Conservation (phyloP, 2,329 filamentous ascomycete genomes). For the Xylariaceae sp. region DNA sequence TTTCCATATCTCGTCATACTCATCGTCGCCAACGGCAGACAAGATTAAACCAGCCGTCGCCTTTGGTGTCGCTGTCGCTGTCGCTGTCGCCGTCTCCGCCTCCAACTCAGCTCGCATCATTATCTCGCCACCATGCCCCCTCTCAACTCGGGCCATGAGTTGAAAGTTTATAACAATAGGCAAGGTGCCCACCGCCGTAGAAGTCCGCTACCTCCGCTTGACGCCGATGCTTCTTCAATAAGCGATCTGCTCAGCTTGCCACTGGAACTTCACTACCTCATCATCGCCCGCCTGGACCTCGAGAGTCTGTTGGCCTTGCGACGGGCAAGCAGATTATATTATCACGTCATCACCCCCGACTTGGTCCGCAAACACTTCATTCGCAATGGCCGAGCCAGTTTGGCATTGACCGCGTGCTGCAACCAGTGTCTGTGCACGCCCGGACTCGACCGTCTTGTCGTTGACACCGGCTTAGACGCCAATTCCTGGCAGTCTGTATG, state of each 20-base stretch:
- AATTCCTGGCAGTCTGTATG: slow-evolving; percentile 40
- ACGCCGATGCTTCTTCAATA: not conserved
- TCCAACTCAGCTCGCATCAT: not conserved
- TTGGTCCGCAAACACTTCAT: slow-evolving; percentile 36
- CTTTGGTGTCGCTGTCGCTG: not conserved
- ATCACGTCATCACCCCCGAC: slow-evolving; percentile 38
- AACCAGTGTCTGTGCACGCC: slow-evolving; percentile 38
- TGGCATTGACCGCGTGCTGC: slow-evolving; percentile 35
- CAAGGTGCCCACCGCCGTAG: slow-evolving; percentile 8
- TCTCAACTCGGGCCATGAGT: too few species aligned
- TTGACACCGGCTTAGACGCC: slow-evolving; percentile 31
- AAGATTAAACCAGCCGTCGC: not conserved
- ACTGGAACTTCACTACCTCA: slow-evolving; percentile 39
- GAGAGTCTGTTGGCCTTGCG: slow-evolving; percentile 35
- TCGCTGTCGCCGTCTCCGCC: not conserved
- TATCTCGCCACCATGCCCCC: slow-evolving; percentile 30
- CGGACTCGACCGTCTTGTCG: slow-evolving; percentile 37
- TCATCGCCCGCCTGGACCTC: slow-evolving; percentile 38
- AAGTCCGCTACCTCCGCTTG: slow-evolving; percentile 1
- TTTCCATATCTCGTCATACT: slow-evolving; percentile 10
- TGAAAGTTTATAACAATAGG: slow-evolving; percentile 13
- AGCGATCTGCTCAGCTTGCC: slow-evolving; percentile 35
- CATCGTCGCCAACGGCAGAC: not conserved
- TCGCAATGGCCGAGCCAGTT: slow-evolving; percentile 26
- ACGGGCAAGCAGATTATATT: slow-evolving; percentile 34